Conservation (phyloP, 108 stramenopile genomes). For the Nitzschia inconspicua region DNA sequence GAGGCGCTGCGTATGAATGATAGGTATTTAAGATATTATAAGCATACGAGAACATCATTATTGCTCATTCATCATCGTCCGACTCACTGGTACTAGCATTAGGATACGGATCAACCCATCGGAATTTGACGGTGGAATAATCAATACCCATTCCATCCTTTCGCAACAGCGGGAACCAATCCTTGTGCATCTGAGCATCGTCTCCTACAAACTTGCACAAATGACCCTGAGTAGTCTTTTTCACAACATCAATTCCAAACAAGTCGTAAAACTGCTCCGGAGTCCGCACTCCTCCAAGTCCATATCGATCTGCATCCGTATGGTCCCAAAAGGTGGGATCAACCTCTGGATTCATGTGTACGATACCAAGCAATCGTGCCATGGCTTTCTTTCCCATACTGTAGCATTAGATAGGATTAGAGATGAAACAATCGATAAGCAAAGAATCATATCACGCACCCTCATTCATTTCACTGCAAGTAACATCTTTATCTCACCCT, state of each 20-base stretch:
- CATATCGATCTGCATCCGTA: constrained; percentile 71
- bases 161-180: constrained; percentile 46
- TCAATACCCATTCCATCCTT: constrained; percentile 89
- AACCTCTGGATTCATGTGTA: constrained; percentile 87
- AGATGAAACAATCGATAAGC: neutral
- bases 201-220: constrained; percentile 70
- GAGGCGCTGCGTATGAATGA: too few species aligned
- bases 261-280: constrained; percentile 76
- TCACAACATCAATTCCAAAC: constrained; percentile 79
- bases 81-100: neutral
- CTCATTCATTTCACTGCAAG: neutral
- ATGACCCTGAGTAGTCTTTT: constrained; percentile 61
- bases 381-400: constrained; percentile 62
- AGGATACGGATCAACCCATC: constrained; percentile 40
- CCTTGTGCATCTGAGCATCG: constrained; percentile 58
- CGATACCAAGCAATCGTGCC: constrained; percentile 77
- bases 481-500: constrained; percentile 14
- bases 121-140: constrained; percentile 56
- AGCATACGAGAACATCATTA: too few species aligned
- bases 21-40: too few species aligned
- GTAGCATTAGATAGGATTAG: neutral
- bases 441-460: neutral
- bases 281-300: constrained; percentile 75
- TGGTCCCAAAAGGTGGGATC: constrained; percentile 50
- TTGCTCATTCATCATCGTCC: neutral